Evolutionary conservation across 108 stramenopile genomes (phyloP).

Genomic region (Conticribra weissflogii): DNA sequence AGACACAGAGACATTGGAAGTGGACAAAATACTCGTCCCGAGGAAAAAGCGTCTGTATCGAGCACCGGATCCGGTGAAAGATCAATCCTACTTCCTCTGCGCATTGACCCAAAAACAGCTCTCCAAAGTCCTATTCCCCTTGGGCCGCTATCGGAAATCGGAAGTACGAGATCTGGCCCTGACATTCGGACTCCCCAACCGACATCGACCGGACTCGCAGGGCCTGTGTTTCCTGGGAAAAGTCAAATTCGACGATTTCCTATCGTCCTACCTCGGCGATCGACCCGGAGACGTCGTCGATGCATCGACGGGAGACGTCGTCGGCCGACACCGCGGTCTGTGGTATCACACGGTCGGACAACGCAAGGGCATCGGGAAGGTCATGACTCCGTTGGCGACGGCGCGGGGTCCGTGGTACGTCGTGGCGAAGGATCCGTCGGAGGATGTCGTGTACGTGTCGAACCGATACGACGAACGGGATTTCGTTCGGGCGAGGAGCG

Average conservation of each 20-base stretch:
- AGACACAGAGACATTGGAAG: no score
- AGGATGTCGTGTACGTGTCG: constrained; percentile 84
- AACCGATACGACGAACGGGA: constrained; percentile 88
- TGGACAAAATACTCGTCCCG: no score
- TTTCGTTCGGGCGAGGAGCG: constrained; percentile 59
- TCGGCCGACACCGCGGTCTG: constrained; percentile 91
- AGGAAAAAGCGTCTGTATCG: constrained; percentile 67
- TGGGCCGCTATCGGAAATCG: constrained; percentile 89
- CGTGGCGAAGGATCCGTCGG: constrained; percentile 85
- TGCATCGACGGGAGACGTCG: constrained; percentile 73
- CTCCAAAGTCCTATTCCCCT: constrained; percentile 83
- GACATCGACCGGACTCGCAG: constrained; percentile 87
- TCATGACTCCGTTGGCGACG: constrained; percentile 70
- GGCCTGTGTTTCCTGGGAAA: constrained; percentile 96
- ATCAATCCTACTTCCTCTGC: constrained; percentile 97
- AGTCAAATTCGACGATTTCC: constrained; percentile 93
- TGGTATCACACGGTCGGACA: constrained; percentile 99
- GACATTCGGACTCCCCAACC: constrained; percentile 91
- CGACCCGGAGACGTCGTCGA: constrained; percentile 83
- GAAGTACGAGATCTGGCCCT: constrained; percentile 90
- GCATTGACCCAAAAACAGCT: constrained; percentile 90
- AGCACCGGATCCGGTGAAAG: constrained; percentile 94
- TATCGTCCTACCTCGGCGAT: constrained; percentile 86
- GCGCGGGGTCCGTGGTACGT: constrained; percentile 97
- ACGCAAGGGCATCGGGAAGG: constrained; percentile 92